These are phyloP conservation scores for Erodium moschatum DNA, from an alignment of 441 rosid species.

Conservation along the genomic window DNA sequence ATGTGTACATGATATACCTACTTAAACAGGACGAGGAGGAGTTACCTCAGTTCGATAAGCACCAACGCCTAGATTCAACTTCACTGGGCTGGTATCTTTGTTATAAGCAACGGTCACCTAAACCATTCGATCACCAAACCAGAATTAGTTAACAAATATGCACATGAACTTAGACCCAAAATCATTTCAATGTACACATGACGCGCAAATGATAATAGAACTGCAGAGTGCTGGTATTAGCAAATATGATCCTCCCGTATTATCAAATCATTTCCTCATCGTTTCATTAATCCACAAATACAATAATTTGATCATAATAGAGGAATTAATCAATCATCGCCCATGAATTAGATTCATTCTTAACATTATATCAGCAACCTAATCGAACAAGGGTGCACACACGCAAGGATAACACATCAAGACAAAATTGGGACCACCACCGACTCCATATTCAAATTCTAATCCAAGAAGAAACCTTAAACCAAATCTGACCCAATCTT, in stretches of 20 bases:
- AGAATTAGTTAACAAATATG: not conserved
- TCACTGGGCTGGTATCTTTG: constrained; percentile 80
- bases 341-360: not conserved
- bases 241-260: no score
- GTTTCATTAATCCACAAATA: not conserved
- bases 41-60: constrained; percentile 88
- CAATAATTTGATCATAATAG: not conserved
- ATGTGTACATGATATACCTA: not conserved
- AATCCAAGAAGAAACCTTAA: not conserved
- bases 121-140: not conserved
- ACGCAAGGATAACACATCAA: not conserved
- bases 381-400: not conserved
- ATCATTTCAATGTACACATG: no score
- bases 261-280: not conserved
- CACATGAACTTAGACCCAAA: no score
- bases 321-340: not conserved
- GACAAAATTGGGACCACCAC: constrained; percentile 2
- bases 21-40: not conserved
- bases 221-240: no score
- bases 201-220: no score
- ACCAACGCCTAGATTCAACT: constrained; percentile 93
- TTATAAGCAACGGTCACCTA: constrained; percentile 58
- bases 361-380: not conserved
- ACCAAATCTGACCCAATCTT: not conserved
- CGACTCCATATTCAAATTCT: not conserved